Evolutionary conservation across 2,329 filamentous ascomycete genomes (phyloP).

Genomic region (Orbilia brochopaga): DNA sequence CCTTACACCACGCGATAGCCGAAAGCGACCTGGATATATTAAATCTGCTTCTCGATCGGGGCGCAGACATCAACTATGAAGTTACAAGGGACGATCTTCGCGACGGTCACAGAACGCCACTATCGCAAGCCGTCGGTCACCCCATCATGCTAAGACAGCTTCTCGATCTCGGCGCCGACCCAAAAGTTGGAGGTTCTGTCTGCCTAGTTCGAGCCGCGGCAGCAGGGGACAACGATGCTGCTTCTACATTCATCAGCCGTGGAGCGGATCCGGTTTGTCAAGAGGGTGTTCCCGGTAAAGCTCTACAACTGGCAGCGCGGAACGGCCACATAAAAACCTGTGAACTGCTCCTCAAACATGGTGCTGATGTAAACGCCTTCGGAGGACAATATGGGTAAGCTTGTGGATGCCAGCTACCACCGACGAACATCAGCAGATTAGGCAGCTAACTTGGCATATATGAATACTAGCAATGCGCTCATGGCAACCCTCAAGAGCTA

Average conservation of each 20-base stretch:
- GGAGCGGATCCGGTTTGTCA: slow-evolving; percentile 9
- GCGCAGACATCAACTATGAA: slow-evolving; percentile 16
- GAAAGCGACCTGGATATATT: slow-evolving; percentile 20
- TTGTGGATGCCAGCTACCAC: not conserved
- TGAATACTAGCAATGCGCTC: slow-evolving; percentile 12
- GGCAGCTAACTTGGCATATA: not conserved
- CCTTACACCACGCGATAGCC: slow-evolving; percentile 13
- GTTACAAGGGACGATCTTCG: not conserved
- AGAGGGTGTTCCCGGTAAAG: slow-evolving; percentile 16
- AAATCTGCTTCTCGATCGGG: slow-evolving; percentile 10
- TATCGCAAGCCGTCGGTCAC: slow-evolving; percentile 5
- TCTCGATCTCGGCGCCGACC: slow-evolving; percentile 12
- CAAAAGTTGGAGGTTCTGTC: slow-evolving; percentile 8
- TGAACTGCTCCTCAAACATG: slow-evolving; percentile 8
- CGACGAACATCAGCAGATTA: not conserved
- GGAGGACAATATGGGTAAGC: slow-evolving; percentile 22
- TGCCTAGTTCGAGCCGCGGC: slow-evolving; percentile 14
- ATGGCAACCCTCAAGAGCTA: slow-evolving; percentile 12
- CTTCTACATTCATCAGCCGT: slow-evolving; percentile 10
- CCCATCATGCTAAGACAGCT: slow-evolving; percentile 16
- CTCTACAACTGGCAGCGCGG: slow-evolving; percentile 8
- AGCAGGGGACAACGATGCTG: slow-evolving; percentile 1
- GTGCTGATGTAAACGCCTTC: slow-evolving; percentile 15
- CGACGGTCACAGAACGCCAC: slow-evolving; percentile 2
- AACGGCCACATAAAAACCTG: slow-evolving; percentile 14